phyloP scores from a whole-genome alignment of 768 basidiomycete genomes.

The Lentinula edodes region DNA sequence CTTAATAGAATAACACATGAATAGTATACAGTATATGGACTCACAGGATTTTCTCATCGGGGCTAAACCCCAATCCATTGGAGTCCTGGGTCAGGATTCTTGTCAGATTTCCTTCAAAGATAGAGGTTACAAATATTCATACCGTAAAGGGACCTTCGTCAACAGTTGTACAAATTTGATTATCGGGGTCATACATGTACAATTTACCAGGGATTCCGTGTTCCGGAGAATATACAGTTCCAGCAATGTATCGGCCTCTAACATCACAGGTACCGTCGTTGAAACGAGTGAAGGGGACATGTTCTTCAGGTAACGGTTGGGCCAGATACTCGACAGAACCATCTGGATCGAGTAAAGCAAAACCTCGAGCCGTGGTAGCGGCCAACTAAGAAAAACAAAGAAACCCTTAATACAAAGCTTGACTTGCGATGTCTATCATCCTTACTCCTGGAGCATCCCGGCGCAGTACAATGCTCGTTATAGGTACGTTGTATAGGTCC shows the following conservation, averaged over 20 bases:
- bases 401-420: background rate
- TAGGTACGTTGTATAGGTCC: conserved; percentile 48
- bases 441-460: conserved; percentile 39
- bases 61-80: conserved; percentile 63
- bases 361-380: conserved; percentile 53
- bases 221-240: conserved; percentile 50
- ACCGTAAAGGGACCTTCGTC: conserved; percentile 68
- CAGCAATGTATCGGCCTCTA: conserved; percentile 60
- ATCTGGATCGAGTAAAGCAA: conserved; percentile 41
- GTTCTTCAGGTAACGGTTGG: conserved; percentile 41
- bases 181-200: conserved; percentile 52
- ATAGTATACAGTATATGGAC: conserved; percentile 12
- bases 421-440: background rate
- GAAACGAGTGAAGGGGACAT: conserved; percentile 47
- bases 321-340: conserved; percentile 43
- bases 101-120: background rate
- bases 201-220: conserved; percentile 49
- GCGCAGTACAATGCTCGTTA: conserved; percentile 56
- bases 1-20: conserved; percentile 1
- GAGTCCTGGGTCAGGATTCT: conserved; percentile 35
- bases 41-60: conserved; percentile 56
- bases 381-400: conserved; percentile 36
- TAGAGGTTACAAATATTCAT: conserved; percentile 9
- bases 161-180: conserved; percentile 39
- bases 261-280: conserved; percentile 70